Conservation (phyloP, 495 filamentous ascomycete genomes). For the Hypomontagnella monticulosa region DNA sequence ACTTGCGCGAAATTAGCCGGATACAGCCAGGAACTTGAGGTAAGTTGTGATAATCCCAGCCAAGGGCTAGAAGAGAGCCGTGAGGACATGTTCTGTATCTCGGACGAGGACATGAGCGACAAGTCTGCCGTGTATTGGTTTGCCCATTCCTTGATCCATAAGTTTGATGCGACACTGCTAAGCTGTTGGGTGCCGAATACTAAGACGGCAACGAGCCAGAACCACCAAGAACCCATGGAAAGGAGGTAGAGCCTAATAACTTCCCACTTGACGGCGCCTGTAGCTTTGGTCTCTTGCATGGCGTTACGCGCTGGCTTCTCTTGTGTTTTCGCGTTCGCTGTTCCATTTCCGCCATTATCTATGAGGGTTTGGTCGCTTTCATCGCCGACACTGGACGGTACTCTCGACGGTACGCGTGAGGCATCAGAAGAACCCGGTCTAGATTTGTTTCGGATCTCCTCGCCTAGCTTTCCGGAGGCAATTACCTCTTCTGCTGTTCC, state of each 20-base stretch:
- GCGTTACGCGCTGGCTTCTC: conserved; percentile 60
- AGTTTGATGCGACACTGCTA: conserved; percentile 81
- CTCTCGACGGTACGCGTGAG: conserved; percentile 76
- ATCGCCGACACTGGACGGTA: conserved; percentile 72
- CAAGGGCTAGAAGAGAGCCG: too few species aligned
- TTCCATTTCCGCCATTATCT: conserved; percentile 50
- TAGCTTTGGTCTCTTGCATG: conserved; percentile 76
- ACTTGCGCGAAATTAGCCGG: conserved; percentile 49
- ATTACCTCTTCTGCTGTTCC: conserved; percentile 81
- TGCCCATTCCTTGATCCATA: conserved; percentile 95
- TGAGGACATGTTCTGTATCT: conserved; percentile 46
- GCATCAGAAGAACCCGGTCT: conserved; percentile 69
- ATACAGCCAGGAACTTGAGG: conserved; percentile 34
- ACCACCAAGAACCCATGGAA: conserved; percentile 95
- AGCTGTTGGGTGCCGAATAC: conserved; percentile 85
- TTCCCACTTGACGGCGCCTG: conserved; percentile 84
- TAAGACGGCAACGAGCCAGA: conserved; percentile 78
- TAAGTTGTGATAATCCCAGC: conserved; percentile 39
- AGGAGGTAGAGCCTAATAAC: conserved; percentile 85
- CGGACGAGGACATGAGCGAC: conserved; percentile 41
- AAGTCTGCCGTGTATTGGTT: conserved; percentile 59
- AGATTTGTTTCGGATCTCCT: conserved; percentile 77
- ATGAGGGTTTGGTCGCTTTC: conserved; percentile 59
- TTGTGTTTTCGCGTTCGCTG: conserved; percentile 48
- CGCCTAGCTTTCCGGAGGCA: conserved; percentile 83